Conservation (phyloP, 2,329 filamentous ascomycete species). For the Aspergillus carbonarius region DNA sequence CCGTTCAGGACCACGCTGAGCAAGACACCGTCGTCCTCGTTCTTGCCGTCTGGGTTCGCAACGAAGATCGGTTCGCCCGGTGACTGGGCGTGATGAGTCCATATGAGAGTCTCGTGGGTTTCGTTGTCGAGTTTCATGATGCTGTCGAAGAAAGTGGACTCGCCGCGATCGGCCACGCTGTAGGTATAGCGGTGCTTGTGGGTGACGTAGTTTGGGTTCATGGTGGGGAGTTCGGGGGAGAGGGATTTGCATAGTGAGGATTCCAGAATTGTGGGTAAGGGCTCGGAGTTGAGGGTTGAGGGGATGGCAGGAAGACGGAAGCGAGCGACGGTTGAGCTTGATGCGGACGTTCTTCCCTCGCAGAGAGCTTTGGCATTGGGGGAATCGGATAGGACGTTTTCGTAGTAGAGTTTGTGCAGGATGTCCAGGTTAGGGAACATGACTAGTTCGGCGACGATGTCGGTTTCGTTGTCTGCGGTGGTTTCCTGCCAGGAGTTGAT, state of each 20-base stretch:
- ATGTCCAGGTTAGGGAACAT: constrained; percentile 65
- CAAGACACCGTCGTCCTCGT: constrained; percentile 55
- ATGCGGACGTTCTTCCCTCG: constrained; percentile 33
- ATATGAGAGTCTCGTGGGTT: constrained; percentile 41
- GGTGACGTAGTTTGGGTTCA: constrained; percentile 49
- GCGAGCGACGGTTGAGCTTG: constrained; percentile 29
- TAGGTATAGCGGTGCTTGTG: constrained; percentile 53
- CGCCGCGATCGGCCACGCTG: constrained; percentile 45
- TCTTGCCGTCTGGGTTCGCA: constrained; percentile 21
- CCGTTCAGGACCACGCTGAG: constrained; percentile 57
- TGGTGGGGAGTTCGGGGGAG: constrained; percentile 50
- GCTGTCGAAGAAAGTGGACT: constrained; percentile 52
- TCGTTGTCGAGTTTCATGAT: constrained; percentile 54
- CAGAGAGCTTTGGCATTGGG: constrained; percentile 42
- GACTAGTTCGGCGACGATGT: constrained; percentile 66
- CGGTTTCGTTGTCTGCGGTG: constrained; percentile 35
- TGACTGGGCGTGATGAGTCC: constrained; percentile 51
- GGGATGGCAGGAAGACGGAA: constrained; percentile 41
- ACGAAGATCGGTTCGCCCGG: constrained; percentile 58
- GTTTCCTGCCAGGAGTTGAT: constrained; percentile 73
- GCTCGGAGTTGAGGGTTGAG: constrained; percentile 8
- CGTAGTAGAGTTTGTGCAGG: constrained; percentile 67
- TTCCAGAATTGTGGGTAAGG: constrained; percentile 24
- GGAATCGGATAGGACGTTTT: constrained; percentile 61
- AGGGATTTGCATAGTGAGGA: constrained; percentile 26